Conservation (phyloP, 2,329 filamentous ascomycete genomes). For the Botrytis medusae region DNA sequence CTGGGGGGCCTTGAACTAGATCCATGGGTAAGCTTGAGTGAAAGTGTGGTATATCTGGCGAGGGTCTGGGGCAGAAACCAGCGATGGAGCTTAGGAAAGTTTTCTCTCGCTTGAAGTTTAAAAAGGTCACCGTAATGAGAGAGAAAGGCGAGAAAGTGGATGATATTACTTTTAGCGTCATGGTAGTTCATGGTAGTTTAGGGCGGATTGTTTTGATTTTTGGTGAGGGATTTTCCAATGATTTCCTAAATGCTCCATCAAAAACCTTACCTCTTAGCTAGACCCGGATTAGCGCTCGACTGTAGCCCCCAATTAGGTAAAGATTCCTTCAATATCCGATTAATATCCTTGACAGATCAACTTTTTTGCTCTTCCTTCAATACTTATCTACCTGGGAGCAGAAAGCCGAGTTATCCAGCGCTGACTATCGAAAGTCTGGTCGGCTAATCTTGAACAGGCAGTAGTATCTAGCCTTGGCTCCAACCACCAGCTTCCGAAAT, state of each 20-base stretch:
- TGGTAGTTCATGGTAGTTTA: not conserved
- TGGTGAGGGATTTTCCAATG: slow-evolving; percentile 21
- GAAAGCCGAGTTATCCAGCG: slow-evolving; percentile 11
- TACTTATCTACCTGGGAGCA: not conserved
- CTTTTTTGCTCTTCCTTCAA: not conserved
- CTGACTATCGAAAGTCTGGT: accelerated
- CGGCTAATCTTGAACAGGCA: not conserved
- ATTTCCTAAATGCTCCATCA: slow-evolving; percentile 13
- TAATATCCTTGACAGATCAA: slow-evolving; percentile 13
- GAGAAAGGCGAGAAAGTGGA: slow-evolving; percentile 13
- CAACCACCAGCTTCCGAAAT: not conserved
- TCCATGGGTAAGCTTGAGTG: slow-evolving; percentile 13
- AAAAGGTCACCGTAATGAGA: slow-evolving; percentile 6
- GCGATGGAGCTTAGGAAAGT: not conserved
- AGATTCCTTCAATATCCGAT: not conserved
- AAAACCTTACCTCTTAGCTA: not conserved
- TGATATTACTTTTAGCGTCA: not conserved
- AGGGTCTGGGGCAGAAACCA: slow-evolving; percentile 16
- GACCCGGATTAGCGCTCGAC: not conserved
- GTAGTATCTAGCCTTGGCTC: not conserved
- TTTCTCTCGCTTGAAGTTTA: not conserved
- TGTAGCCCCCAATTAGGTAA: not conserved
- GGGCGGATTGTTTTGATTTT: slow-evolving; percentile 4
- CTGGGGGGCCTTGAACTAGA: slow-evolving; percentile 1
- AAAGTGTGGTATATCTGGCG: slow-evolving; percentile 13